Base-by-base conservation (phyloP, 176 grass and related monocot species). In the Canna indica region DNA sequence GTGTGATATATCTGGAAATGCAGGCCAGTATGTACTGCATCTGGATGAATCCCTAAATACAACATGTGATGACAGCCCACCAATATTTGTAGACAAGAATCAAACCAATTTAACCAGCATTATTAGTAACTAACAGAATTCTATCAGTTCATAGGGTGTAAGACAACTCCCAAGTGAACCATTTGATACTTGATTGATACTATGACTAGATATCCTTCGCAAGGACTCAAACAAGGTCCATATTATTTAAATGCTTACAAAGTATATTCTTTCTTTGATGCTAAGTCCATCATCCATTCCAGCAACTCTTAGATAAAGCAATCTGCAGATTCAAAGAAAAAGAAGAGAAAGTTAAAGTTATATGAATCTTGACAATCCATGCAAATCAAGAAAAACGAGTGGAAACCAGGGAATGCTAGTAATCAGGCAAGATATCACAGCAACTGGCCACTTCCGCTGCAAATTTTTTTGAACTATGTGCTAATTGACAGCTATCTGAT, bases 281-380 rank as follows among this genome's bases (percentile, higher is more conserved):
- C 54, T 78, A 57, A 86, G 60, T 36, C 83, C 83, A 42, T 86
- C 83, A 70, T 78, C 52, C 79, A 86, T 86, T 50, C 73, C 83
- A 78, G 74, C 78, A 77, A 86, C 88, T 85, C 81, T 88, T 63
- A 96, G 76, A 81, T 96, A 96, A 75, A 96, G 83, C 79, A 96
- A 87, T 80, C 93, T 96, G 83, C 65, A 76, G 72, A 72, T 78
- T 59, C 54, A 65, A 79, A 36, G 73, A 67, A 71, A 77, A 58
- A 74, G 47, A 73, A 66, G 73, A 12, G 3, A 59, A 59, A 59
- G 5, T 11, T 26, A 74, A 61, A 33, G 48, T 54, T 31, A 70
- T 73, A 25, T 41, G 22, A 67, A n/a, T 4, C 33, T 7, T 38
- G 15, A 67, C 0, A 60, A 20, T 54, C 50, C 50, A 54, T n/a